Evolutionary conservation across 148 eudicot species (phyloP), one percentile per base, ranked within the genome.

Genomic region (Bassia scoparia): DNA sequence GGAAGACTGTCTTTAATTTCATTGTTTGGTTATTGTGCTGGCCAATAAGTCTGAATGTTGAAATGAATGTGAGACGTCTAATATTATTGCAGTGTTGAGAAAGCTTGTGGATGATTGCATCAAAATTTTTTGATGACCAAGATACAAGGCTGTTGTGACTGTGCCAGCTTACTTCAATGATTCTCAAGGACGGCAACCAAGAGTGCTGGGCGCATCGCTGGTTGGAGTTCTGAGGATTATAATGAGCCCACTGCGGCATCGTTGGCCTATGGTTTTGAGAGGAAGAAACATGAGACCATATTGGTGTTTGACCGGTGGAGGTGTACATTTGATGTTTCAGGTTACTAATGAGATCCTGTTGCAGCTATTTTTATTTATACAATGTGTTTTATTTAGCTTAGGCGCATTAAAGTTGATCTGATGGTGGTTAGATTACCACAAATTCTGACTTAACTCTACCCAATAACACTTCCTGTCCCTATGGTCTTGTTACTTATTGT

Each of bases 241-340:
- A 95, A 95, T 69, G 98, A 95, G 81, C 98, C 98, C 10, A 95
- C 98, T 31, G 98, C 97, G 61, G 98, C 98, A 7, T 91, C 97
- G 12, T 78, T 95, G 78, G 98, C 98, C 21, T 91, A 91, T 85
- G 98, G 98, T 21, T 95, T 95, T 82, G 97, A 95, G 71, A 95
- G 83, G 93, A 91, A 95, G 81, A 91, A 84, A 78, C 89, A 95
- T 65, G 97, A 95, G 76, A 94, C 97, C 58, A 94, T 94, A 37
- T 80, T 94, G 63, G 98, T 94, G 15, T 94, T 94, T 82, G 98
- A 94, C 83, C 98, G 91, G 75, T 97, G 98, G 71, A 97, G 98
- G 81, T 97, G 98, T 65, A 95, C 98, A 44, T 95, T 95, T 84
- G 98, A 95, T 82, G 98, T 95, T 77, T 95, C 98, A 88, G 98